phyloP scores from a whole-genome alignment of 2,329 filamentous ascomycete species.

The Fusarium brevicatenulatum region DNA sequence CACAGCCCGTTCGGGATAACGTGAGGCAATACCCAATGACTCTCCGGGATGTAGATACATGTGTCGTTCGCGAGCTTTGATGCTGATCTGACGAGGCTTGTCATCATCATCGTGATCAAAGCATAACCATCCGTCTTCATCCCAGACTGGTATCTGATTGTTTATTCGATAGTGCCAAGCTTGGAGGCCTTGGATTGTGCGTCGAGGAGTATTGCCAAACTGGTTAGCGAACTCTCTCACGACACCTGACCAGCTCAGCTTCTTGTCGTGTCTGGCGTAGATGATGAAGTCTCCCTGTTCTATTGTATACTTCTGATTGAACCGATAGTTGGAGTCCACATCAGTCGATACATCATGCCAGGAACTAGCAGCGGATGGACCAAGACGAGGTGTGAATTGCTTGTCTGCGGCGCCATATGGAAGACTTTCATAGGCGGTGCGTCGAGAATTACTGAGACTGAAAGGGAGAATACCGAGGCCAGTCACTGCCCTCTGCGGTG shows the following conservation, averaged over 20 bases:
- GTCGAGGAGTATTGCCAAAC: not conserved
- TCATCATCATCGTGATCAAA: not conserved
- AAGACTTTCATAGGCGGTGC: not conserved
- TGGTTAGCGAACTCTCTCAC: not conserved
- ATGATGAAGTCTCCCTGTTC: not conserved
- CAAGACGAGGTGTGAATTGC: slow-evolving; percentile 52
- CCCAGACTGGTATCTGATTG: not conserved
- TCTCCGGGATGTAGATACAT: slow-evolving; percentile 46
- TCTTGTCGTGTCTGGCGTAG: not conserved
- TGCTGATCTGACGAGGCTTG: slow-evolving; percentile 27
- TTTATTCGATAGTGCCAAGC: not conserved
- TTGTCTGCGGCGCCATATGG: not conserved
- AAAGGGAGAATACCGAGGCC: not conserved
- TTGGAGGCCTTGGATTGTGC: not conserved
- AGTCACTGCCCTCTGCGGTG: not conserved
- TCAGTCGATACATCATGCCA: not conserved
- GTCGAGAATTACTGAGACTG: not conserved
- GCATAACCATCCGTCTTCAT: not conserved
- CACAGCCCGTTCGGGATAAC: slow-evolving; percentile 59
- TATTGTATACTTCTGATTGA: not conserved
- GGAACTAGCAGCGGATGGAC: slow-evolving; percentile 25
- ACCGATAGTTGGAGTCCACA: not conserved
- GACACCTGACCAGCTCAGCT: not conserved
- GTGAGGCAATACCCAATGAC: slow-evolving; percentile 50
- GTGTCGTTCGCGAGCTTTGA: slow-evolving; percentile 52